phyloP scores from a whole-genome alignment of 176 grass and related monocot genomes.

The Aegilops speltoides region DNA sequence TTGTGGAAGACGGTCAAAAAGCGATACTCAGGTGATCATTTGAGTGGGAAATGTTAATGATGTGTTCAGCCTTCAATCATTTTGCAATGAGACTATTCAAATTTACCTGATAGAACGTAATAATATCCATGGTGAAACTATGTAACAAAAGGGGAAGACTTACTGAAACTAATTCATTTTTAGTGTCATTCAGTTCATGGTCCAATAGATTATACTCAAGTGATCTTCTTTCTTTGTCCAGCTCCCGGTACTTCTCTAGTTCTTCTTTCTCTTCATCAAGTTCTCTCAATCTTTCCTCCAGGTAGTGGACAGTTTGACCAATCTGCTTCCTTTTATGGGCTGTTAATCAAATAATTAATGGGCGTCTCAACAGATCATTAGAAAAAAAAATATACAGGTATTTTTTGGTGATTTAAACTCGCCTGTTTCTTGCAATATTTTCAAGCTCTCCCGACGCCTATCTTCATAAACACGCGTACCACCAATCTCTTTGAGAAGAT shows the following conservation, averaged over 20 bases:
- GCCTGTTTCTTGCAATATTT: conserved; percentile 23
- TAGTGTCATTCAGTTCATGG: conserved; percentile 88
- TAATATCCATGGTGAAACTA: neutral
- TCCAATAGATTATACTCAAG: conserved; percentile 93
- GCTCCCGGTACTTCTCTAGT: conserved; percentile 88
- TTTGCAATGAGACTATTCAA: neutral
- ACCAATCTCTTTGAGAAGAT: conserved; percentile 99
- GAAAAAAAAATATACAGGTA: neutral
- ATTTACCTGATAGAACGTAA: neutral
- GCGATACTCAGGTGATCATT: neutral
- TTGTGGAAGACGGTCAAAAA: neutral
- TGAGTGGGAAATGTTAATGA: neutral
- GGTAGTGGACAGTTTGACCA: conserved; percentile 83
- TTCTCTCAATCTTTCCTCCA: conserved; percentile 87
- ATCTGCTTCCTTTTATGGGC: conserved; percentile 99
- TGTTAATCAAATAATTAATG: conserved; percentile 20
- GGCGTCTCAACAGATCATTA: neutral
- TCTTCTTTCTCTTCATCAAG: conserved; percentile 99
- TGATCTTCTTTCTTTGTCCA: conserved; percentile 92
- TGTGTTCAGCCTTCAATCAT: conserved; percentile 8
- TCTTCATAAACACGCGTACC: conserved; percentile 97
- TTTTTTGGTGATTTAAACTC: conserved; percentile 19
- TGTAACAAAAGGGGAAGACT: conserved; percentile 11
- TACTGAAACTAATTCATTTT: conserved; percentile 67
- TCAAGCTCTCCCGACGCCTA: conserved; percentile 84